Base-by-base conservation (phyloP, 805 yeast genomes). In the Ogataea zsoltii region DNA sequence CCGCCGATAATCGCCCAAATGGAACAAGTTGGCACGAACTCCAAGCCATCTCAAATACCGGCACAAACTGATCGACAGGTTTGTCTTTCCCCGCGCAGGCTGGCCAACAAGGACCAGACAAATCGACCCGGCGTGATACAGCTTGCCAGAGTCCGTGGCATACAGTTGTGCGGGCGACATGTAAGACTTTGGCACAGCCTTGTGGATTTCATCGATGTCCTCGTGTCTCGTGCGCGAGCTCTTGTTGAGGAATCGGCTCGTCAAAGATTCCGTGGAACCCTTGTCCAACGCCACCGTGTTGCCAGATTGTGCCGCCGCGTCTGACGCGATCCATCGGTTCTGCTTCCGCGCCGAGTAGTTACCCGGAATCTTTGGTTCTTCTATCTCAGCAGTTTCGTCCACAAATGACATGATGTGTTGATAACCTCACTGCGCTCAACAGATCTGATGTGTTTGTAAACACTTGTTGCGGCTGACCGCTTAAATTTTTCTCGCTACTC, bases 51-150 rank as follows among this genome's bases (percentile, higher is more conserved):
- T 77, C 54, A 95, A 72, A 65, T 91, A 94, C 47, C 99, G 77
- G 3, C 97, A 89, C 52, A 94, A 74, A 12, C 96, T 84, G 32
- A 92, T 97, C 5, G 97, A 85, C 41, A 92, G 73, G 62, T 90
- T 89, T 1, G 99, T 94, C 63, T 94, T 94, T 2, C 98, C 97
- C 38, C 98, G 76, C 1, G 97, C 98, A 2, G 99, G 98, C 48
- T 91, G 73, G 0, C 99, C 99, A 4, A 88, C 92, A 54, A 94
- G 75, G 3, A 86, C 88, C 42, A 94, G 85, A 56, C 96, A 81
- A 35, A 94, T 82, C 57, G 88, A 87, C 3, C 99, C 99, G 4
- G 99, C 98, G 60, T 94, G 98, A 69, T 88, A 94, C 57, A 94
- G 73, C 52, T 89, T 78, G 0, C 99, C 99, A 0, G 91, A 81